Evolutionary conservation across 176 grass and related monocot genomes (phyloP), one percentile per base, ranked within the genome.

Genomic region (Eleusine indica): DNA sequence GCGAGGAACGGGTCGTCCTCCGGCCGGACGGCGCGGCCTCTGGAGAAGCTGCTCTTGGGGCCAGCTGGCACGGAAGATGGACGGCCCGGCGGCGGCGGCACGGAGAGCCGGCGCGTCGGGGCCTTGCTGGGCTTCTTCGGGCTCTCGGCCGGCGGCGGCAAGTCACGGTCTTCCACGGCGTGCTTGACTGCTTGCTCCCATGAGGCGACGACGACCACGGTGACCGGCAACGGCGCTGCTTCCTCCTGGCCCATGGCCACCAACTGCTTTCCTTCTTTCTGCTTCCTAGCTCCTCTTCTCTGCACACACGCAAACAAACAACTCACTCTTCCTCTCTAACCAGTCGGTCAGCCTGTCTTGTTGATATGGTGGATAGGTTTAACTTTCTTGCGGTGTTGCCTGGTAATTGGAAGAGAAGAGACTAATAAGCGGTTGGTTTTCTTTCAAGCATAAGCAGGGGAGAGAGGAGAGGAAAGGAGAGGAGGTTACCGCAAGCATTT

Each of bases 1-100:
- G 96, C 89, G 3, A 98, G 83, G 84, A 98, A 98, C 9, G 93
- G 96, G 69, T 98, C 96, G 3, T 89, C 93, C 65, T 86, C 93
- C 2, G 90, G 90, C n/a, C 78, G 81, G 7, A 82, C 74, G 83
- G 71, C 78, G 16, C 67, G 57, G 7, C 0, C 73, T 35, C 64
- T 78, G 7, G 58, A 63, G 44, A 57, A 46, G 14, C 42, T 74
- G 79, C 60, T 81, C 6, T 39, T 5, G 11, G 74, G 2, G 21
- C 74, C n/a, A 8, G 71, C 25, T 25, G 25, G 22, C 70, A 58
- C 2, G 3, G 71, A 90, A 3, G 70, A 21, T 13, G 66, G 57
- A 17, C 49, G 40, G 56, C 85, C 75, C 9, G 87, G 84, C 3
- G 92, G 87, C 39, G 86, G 85, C 12, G 81, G 81, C 49, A 91